Percentiles rank a stretch among this genome's conserved stretches.
Evolutionary conservation across 805 yeast genomes (phyloP).

Genomic region (Candida succiphila): DNA sequence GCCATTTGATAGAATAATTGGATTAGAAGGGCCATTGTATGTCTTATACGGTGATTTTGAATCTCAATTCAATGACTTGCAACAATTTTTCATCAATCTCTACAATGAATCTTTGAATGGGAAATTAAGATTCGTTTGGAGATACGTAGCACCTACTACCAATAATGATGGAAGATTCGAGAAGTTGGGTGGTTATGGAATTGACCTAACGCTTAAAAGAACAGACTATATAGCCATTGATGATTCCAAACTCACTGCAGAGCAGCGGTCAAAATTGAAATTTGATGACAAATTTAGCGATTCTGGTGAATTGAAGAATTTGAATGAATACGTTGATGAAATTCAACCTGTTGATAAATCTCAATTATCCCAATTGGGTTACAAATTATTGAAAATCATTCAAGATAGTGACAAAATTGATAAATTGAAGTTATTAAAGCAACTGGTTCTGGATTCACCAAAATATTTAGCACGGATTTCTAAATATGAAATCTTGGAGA

Average conservation of each 20-base stretch:
- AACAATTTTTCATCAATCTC: constrained; percentile 47
- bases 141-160: constrained; percentile 41
- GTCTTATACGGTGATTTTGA: constrained; percentile 58
- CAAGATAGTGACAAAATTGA: constrained; percentile 13
- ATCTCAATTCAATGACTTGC: constrained; percentile 39
- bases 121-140: constrained; percentile 65
- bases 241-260: constrained; percentile 34
- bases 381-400: constrained; percentile 32
- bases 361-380: constrained; percentile 26
- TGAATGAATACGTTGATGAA: constrained; percentile 16
- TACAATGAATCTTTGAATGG: constrained; percentile 50
- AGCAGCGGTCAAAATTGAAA: constrained; percentile 19
- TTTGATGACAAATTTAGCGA: constrained; percentile 5
- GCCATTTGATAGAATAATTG: constrained; percentile 59
- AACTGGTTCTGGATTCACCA: constrained; percentile 45
- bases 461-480: constrained; percentile 33
- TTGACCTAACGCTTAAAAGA: constrained; percentile 50
- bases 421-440: constrained; percentile 25
- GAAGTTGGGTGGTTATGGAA: constrained; percentile 53
- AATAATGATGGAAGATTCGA: constrained; percentile 18
- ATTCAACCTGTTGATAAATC: constrained; percentile 21
- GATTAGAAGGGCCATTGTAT: constrained; percentile 29
- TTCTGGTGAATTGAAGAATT: not conserved
- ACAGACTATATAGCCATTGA: constrained; percentile 60
- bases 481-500: constrained; percentile 6